A percentile compares a stretch with the other conserved stretches of the same genome.
Conservation (phyloP, 2,329 filamentous ascomycete genomes). For the Alternaria sp. region DNA sequence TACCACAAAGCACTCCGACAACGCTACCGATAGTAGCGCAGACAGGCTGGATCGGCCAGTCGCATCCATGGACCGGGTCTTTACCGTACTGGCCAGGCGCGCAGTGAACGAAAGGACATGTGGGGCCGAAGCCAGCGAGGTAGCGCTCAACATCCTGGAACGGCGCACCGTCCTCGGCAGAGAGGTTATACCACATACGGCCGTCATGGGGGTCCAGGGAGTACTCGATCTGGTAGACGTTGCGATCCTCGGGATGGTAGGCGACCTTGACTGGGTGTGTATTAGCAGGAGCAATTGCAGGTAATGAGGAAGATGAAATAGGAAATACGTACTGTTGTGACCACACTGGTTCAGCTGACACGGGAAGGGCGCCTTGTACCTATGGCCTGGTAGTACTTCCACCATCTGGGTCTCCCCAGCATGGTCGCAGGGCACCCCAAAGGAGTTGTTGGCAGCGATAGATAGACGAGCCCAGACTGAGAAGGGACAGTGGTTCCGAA, state of each 20-base stretch:
- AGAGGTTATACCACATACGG: constrained; percentile 8
- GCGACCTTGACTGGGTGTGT: constrained; percentile 1
- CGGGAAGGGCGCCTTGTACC: background rate
- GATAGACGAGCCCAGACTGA: background rate
- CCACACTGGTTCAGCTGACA: background rate
- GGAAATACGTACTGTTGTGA: background rate
- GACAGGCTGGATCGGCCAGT: background rate
- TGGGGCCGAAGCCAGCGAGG: background rate
- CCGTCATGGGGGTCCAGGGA: background rate
- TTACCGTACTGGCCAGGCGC: background rate
- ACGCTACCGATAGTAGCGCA: background rate
- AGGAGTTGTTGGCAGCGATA: background rate
- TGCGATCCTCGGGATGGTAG: background rate
- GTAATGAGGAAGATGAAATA: background rate
- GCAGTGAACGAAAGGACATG: constrained; percentile 3
- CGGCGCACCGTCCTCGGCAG: constrained; percentile 1
- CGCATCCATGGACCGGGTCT: constrained; percentile 1
- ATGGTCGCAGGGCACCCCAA: background rate
- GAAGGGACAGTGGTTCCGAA: background rate
- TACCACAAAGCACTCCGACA: background rate
- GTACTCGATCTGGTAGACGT: constrained; percentile 7
- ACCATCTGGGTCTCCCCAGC: background rate
- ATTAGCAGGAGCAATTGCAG: background rate
- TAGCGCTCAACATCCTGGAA: constrained; percentile 2
- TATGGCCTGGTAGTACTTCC: background rate